phyloP scores from a whole-genome alignment of 495 filamentous ascomycete genomes.

The Xylaria grammica region DNA sequence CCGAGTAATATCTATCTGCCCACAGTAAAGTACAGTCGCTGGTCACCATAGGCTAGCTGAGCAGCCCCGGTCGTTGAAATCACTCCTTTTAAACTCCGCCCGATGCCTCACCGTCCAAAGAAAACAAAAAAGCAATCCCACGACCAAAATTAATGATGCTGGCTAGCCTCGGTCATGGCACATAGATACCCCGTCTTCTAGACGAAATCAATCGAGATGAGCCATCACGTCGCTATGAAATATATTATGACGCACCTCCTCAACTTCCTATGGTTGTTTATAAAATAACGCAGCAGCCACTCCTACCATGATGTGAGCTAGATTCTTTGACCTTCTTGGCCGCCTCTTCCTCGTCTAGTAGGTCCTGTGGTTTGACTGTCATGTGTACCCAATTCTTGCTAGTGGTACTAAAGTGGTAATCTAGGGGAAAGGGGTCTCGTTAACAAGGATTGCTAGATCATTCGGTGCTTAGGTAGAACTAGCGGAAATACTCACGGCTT shows the following conservation, averaged over 20 bases:
- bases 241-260: constrained; percentile 12
- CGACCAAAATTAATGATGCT: constrained; percentile 10
- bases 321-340: constrained; percentile 73
- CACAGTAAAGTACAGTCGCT: constrained; percentile 25
- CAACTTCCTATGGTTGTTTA: constrained; percentile 26
- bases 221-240: constrained; percentile 3
- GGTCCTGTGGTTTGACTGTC: constrained; percentile 87
- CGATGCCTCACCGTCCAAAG: constrained; percentile 21
- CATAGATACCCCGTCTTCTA: background rate
- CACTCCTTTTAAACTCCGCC: constrained; percentile 23
- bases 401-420: constrained; percentile 76
- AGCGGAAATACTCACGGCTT: constrained; percentile 59
- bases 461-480: background rate
- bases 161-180: constrained; percentile 15
- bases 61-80: constrained; percentile 11
- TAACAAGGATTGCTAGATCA: background rate
- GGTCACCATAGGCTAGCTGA: constrained; percentile 14
- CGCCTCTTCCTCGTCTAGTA: constrained; percentile 85
- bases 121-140: constrained; percentile 25
- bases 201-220: constrained; percentile 7
- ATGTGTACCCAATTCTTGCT: constrained; percentile 86
- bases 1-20: constrained; percentile 19
- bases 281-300: constrained; percentile 84
- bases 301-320: constrained; percentile 64
- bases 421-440: constrained; percentile 46